phyloP scores from a whole-genome alignment of 2,329 filamentous ascomycete species.

The Fusarium azukiicola region DNA sequence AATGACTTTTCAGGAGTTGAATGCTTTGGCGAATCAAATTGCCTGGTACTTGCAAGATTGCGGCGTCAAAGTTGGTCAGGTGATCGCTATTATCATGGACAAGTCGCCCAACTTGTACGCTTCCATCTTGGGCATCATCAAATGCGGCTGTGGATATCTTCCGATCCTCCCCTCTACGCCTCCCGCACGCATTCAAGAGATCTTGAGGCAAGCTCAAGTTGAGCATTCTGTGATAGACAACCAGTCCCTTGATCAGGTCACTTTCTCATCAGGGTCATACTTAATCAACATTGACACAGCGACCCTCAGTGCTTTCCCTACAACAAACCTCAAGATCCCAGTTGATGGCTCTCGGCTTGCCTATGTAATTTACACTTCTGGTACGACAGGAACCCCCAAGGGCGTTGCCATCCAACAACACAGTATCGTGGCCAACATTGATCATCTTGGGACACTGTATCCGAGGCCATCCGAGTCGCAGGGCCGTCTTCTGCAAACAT shows the following conservation, averaged over 20 bases:
- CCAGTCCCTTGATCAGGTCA: constrained; percentile 42
- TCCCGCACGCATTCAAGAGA: constrained; percentile 76
- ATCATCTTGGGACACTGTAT: constrained; percentile 83
- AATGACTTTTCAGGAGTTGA: constrained; percentile 84
- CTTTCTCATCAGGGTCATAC: constrained; percentile 37
- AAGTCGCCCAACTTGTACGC: constrained; percentile 88
- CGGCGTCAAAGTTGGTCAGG: constrained; percentile 72
- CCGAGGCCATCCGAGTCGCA: constrained; percentile 66
- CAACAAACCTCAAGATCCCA: constrained; percentile 61
- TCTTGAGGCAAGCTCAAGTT: constrained; percentile 81
- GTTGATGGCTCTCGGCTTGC: constrained; percentile 76
- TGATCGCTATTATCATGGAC: constrained; percentile 88
- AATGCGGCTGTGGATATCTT: constrained; percentile 89
- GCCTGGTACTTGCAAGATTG: constrained; percentile 74
- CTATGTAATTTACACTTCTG: constrained; percentile 92
- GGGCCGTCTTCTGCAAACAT: constrained; percentile 88
- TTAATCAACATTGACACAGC: constrained; percentile 61
- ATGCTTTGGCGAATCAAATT: constrained; percentile 81
- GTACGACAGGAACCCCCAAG: constrained; percentile 90
- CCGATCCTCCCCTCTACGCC: constrained; percentile 89
- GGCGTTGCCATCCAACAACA: constrained; percentile 88
- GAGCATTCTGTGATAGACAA: constrained; percentile 67
- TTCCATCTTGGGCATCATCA: constrained; percentile 86
- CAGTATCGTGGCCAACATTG: constrained; percentile 89
- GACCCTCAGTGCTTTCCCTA: constrained; percentile 55